These are phyloP conservation scores for Marasmius sp. DNA, from an alignment of 1,284 basidiomycete species.

Conservation along the genomic window DNA sequence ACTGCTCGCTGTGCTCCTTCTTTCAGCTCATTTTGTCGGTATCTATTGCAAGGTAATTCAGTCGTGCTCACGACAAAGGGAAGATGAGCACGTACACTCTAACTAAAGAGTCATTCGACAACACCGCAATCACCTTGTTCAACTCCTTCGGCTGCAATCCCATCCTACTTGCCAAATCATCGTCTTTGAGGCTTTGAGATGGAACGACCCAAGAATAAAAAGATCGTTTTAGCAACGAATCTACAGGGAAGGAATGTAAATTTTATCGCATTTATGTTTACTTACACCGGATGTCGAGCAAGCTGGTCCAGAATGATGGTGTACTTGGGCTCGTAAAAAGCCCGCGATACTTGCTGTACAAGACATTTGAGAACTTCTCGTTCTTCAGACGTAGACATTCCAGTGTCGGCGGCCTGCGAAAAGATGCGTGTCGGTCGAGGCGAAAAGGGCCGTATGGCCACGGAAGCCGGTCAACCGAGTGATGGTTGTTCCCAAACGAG, in stretches of 20 bases:
- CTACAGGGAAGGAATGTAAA: constrained; percentile 12
- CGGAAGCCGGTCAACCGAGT: background rate
- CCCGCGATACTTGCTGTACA: constrained; percentile 89
- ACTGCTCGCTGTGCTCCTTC: constrained; percentile 80
- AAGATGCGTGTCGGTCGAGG: background rate
- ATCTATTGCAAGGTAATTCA: constrained; percentile 40
- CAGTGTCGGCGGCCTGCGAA: background rate
- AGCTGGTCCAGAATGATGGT: constrained; percentile 94
- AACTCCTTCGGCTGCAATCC: constrained; percentile 92
- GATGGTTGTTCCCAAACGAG: background rate
- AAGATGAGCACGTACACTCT: constrained; percentile 62
- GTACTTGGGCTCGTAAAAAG: constrained; percentile 93
- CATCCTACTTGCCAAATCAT: constrained; percentile 86
- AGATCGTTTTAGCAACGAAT: constrained; percentile 14
- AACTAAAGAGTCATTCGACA: constrained; percentile 84
- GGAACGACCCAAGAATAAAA: constrained; percentile 21
- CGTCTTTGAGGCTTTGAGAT: constrained; percentile 77
- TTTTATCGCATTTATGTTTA: constrained; percentile 32
- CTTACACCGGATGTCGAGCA: constrained; percentile 89
- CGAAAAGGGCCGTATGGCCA: background rate
- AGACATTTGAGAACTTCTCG: constrained; percentile 76
- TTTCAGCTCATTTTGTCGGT: constrained; percentile 84
- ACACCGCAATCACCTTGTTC: constrained; percentile 86
- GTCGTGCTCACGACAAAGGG: constrained; percentile 1
- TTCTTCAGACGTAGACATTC: constrained; percentile 72